Evolutionary conservation across 257 asterid genomes (phyloP).

Genomic region (Solanum ossicruentum): DNA sequence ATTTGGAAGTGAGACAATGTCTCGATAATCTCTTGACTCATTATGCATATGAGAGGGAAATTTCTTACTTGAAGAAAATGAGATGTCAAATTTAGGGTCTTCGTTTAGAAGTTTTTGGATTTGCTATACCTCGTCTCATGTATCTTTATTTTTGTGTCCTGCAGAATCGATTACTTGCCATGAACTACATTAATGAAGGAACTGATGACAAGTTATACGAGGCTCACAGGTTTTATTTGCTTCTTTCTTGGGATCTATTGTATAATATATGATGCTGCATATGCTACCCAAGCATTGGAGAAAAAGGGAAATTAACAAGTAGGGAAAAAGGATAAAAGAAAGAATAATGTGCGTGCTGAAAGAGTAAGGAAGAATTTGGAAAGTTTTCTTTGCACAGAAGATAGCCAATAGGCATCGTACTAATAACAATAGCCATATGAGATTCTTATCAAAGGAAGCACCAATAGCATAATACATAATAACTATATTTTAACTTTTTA

Average conservation of each 20-base stretch:
- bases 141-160: conserved; percentile 3
- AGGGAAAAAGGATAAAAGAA: not conserved
- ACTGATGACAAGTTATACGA: conserved; percentile 63
- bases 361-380: not conserved
- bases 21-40: not conserved
- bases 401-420: not conserved
- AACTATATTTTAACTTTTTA: not conserved
- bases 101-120: not conserved
- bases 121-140: not conserved
- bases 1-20: not conserved
- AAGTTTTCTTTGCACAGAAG: not conserved
- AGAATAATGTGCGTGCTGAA: not conserved
- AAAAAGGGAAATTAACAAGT: not conserved
- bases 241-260: not conserved
- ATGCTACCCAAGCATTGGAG: not conserved
- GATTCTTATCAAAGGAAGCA: not conserved
- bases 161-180: conserved; percentile 99
- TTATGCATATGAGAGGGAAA: not conserved
- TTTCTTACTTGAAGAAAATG: not conserved
- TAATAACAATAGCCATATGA: not conserved
- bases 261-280: not conserved
- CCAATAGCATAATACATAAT: not conserved
- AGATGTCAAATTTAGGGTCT: not conserved
- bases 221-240: conserved; percentile 74
- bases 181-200: conserved; percentile 96